Conservation (phyloP, 345 rosid species). For the Jatropha curcas region DNA sequence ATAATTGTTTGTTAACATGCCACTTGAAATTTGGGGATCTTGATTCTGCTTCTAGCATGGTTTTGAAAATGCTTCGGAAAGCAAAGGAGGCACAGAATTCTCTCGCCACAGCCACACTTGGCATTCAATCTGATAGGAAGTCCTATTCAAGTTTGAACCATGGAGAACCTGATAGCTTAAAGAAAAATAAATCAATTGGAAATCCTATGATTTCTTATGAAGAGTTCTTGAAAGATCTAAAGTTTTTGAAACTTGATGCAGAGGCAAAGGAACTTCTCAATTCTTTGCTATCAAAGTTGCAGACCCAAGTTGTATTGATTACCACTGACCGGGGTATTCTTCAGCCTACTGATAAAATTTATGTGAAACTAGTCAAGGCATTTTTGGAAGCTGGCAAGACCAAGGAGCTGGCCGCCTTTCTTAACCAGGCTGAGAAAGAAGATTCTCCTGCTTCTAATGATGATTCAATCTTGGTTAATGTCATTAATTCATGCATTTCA, state of each 20-base stretch:
- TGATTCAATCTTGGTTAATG: slow-evolving; percentile 61
- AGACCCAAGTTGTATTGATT: slow-evolving; percentile 55
- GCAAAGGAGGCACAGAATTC: slow-evolving; percentile 77
- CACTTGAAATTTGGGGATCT: slow-evolving; percentile 87
- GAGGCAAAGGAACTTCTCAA: slow-evolving; percentile 63
- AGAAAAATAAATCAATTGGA: slow-evolving; percentile 12
- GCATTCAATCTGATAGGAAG: slow-evolving; percentile 29
- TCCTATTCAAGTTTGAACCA: slow-evolving; percentile 18
- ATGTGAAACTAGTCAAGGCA: slow-evolving; percentile 74
- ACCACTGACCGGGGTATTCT: slow-evolving; percentile 74
- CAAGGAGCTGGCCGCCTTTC: slow-evolving; percentile 71
- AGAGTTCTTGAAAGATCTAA: slow-evolving; percentile 56
- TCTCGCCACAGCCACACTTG: slow-evolving; percentile 59
- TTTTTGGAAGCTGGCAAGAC: slow-evolving; percentile 72
- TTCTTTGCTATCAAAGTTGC: slow-evolving; percentile 53
- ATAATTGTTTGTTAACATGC: slow-evolving; percentile 74
- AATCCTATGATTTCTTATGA: slow-evolving; percentile 42
- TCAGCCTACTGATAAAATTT: slow-evolving; percentile 72
- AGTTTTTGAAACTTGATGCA: slow-evolving; percentile 54
- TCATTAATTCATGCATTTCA: slow-evolving; percentile 75
- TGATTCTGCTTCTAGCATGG: slow-evolving; percentile 78
- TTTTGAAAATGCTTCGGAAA: slow-evolving; percentile 74
- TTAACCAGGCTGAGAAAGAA: slow-evolving; percentile 71
- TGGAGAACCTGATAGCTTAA: slow-evolving; percentile 20
- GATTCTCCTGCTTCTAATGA: slow-evolving; percentile 67